These are phyloP conservation scores for Entrophospora sp. DNA, from an alignment of 192 early-diverging fungal species.

Conservation along the genomic window DNA sequence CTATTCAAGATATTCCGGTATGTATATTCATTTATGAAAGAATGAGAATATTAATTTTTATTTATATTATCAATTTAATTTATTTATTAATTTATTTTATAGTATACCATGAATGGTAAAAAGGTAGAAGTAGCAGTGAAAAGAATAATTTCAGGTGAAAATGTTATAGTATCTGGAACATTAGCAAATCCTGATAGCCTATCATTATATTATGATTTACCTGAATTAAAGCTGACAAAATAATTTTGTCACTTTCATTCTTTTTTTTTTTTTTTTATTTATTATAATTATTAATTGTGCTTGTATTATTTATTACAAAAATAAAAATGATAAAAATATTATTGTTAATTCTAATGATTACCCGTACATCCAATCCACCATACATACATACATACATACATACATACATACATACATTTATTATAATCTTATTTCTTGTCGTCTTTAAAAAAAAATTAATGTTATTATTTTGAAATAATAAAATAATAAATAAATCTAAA, in stretches of 20 bases:
- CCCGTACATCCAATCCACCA: too few species aligned
- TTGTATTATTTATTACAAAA: too few species aligned
- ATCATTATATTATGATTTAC: slow-evolving; percentile 70
- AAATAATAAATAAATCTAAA: too few species aligned
- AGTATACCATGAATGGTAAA: slow-evolving; percentile 93
- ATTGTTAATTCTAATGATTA: too few species aligned
- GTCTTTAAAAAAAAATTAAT: too few species aligned
- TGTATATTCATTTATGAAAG: slow-evolving; percentile 12
- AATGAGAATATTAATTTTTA: not conserved
- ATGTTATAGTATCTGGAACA: slow-evolving; percentile 65
- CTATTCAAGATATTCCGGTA: slow-evolving; percentile 76
- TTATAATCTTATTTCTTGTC: too few species aligned
- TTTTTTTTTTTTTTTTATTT: too few species aligned
- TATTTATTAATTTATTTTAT: slow-evolving; percentile 8
- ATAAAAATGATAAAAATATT: too few species aligned
- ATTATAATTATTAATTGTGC: too few species aligned
- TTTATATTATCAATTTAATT: not conserved
- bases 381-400: too few species aligned
- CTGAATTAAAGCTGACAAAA: slow-evolving; percentile 39
- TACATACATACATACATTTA: too few species aligned
- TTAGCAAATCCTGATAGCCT: slow-evolving; percentile 87
- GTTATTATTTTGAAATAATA: too few species aligned
- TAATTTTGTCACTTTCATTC: not conserved
- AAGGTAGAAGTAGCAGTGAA: slow-evolving; percentile 98
- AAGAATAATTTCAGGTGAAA: slow-evolving; percentile 71